Conservation (phyloP, 257 asterid genomes). For the Scutellaria galericulata region DNA sequence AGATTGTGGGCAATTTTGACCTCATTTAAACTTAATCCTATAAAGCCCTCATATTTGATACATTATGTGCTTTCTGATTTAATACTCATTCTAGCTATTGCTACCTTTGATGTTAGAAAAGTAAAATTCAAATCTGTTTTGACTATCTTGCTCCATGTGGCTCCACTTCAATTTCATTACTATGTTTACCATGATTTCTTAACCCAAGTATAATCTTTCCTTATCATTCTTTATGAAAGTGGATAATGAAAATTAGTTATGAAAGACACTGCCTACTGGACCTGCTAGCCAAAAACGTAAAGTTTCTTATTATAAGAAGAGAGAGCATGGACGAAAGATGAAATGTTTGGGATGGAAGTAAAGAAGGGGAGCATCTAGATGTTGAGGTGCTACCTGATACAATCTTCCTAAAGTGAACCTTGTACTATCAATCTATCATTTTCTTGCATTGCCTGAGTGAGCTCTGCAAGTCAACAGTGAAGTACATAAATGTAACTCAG, state of each 20-base stretch:
- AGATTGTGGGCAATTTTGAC: conserved; percentile 1
- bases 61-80: background rate
- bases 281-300: background rate
- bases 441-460: conserved; percentile 48
- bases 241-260: conserved; percentile 11
- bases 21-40: background rate
- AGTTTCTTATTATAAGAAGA: background rate
- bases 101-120: background rate
- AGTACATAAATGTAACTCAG: conserved; percentile 35
- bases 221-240: conserved; percentile 14
- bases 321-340: background rate
- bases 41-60: conserved; percentile 3
- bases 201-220: background rate
- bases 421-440: conserved; percentile 33
- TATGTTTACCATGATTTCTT: background rate
- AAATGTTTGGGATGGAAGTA: conserved; percentile 50
- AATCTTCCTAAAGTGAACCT: conserved; percentile 75
- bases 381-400: conserved; percentile 70
- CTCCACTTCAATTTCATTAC: background rate
- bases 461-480: conserved; percentile 52
- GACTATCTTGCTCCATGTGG: background rate
- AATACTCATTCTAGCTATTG: background rate
- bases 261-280: conserved; percentile 8
- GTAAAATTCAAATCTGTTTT: background rate
- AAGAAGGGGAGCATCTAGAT: conserved; percentile 76